Percentiles rank a stretch among this genome's conserved stretches.
Evolutionary conservation across 1,284 basidiomycete genomes (phyloP).

Genomic region (Ustilago hordei): DNA sequence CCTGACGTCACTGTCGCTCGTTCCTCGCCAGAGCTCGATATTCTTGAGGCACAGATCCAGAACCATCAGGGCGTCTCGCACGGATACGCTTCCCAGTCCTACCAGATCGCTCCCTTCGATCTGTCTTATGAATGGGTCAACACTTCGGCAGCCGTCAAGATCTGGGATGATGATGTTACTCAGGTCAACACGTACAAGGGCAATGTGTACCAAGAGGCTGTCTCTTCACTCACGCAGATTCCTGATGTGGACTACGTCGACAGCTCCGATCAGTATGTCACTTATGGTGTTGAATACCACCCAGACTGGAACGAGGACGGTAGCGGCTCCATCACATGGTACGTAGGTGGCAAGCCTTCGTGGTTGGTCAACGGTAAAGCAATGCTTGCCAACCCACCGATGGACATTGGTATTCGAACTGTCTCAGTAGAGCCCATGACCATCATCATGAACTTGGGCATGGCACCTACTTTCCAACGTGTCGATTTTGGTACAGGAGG

Average conservation of each 20-base stretch:
- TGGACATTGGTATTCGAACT: constrained; percentile 58
- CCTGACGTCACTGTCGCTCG: constrained; percentile 65
- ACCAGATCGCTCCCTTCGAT: constrained; percentile 69
- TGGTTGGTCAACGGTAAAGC: constrained; percentile 59
- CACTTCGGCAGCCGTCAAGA: constrained; percentile 28
- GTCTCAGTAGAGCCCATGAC: constrained; percentile 66
- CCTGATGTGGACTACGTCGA: constrained; percentile 59
- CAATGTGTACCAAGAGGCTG: constrained; percentile 65
- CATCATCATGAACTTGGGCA: constrained; percentile 65
- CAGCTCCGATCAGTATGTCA: constrained; percentile 37
- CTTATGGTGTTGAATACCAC: constrained; percentile 66
- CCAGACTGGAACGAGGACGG: constrained; percentile 64
- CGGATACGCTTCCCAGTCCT: constrained; percentile 64
- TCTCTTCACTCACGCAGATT: constrained; percentile 62
- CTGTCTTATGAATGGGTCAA: constrained; percentile 60
- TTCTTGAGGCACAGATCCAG: constrained; percentile 73
- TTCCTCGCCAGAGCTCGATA: constrained; percentile 69
- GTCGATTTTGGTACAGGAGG: constrained; percentile 56
- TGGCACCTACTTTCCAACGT: constrained; percentile 63
- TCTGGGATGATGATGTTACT: constrained; percentile 51
- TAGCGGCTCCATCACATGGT: constrained; percentile 62
- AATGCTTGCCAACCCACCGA: constrained; percentile 34
- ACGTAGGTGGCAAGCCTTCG: constrained; percentile 62
- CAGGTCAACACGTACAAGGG: constrained; percentile 66
- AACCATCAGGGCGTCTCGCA: constrained; percentile 51